phyloP scores from a whole-genome alignment of 805 yeast genomes.

The Candida dajiaensis region DNA sequence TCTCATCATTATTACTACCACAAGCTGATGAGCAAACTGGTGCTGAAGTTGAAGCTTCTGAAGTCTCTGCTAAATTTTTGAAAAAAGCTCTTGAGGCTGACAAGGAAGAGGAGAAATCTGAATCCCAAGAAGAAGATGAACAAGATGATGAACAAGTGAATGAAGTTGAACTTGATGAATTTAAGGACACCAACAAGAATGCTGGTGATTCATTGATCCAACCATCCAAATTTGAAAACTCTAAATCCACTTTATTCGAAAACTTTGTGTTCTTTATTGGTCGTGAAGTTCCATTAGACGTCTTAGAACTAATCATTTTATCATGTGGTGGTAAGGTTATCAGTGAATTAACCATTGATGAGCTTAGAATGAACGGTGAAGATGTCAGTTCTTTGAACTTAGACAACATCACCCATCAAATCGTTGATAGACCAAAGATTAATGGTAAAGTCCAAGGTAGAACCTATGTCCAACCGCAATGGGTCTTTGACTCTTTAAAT shows the following conservation, averaged over 20 bases:
- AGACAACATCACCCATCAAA: constrained; percentile 80
- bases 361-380: constrained; percentile 36
- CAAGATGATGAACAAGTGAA: constrained; percentile 36
- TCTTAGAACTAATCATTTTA: constrained; percentile 79
- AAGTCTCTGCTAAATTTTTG: constrained; percentile 38
- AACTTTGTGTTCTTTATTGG: constrained; percentile 81
- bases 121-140: constrained; percentile 23
- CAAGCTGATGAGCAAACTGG: constrained; percentile 17
- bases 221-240: constrained; percentile 55
- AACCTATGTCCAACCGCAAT: constrained; percentile 94
- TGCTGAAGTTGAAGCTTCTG: constrained; percentile 27
- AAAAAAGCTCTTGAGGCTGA: constrained; percentile 45
- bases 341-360: constrained; percentile 85
- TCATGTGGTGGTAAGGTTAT: constrained; percentile 83
- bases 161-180: constrained; percentile 58
- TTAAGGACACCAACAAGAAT: constrained; percentile 56
- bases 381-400: constrained; percentile 46
- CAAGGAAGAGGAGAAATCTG: constrained; percentile 30
- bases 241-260: constrained; percentile 61
- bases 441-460: constrained; percentile 78
- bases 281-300: constrained; percentile 92
- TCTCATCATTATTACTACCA: constrained; percentile 18
- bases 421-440: constrained; percentile 86
- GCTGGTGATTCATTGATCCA: constrained; percentile 67
- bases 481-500: constrained; percentile 92